Percentiles rank a stretch among this genome's conserved stretches.
Conservation (phyloP, 2,329 filamentous ascomycete genomes). For the Cylindrodendrum hubeiense region DNA sequence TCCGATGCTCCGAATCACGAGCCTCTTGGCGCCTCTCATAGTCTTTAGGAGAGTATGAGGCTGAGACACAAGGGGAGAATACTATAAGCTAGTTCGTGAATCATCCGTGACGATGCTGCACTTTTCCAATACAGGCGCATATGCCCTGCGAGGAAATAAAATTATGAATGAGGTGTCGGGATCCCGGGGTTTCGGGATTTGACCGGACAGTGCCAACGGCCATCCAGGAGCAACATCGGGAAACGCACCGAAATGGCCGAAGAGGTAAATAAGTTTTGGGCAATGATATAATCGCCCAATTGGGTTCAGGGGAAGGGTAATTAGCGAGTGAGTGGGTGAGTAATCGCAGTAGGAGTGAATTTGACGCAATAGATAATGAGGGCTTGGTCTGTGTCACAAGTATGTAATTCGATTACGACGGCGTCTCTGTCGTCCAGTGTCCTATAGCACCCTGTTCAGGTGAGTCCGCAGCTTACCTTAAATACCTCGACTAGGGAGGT, state of each 20-base stretch:
- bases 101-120: neutral
- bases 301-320: neutral
- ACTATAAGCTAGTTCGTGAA: neutral
- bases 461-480: constrained; percentile 24
- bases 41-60: constrained; percentile 22
- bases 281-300: neutral
- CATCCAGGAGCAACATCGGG: neutral
- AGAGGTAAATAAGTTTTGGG: neutral
- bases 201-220: neutral
- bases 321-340: neutral
- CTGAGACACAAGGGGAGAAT: neutral
- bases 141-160: neutral
- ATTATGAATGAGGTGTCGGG: neutral
- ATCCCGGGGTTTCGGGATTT: neutral
- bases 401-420: constrained; percentile 38
- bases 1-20: constrained; percentile 31
- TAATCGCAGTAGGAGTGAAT: neutral
- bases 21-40: constrained; percentile 15
- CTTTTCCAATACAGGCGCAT: neutral
- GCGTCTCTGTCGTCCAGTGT: constrained; percentile 24
- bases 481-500: constrained; percentile 15
- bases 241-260: neutral
- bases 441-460: constrained; percentile 7
- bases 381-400: constrained; percentile 21
- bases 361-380: constrained; percentile 31